Evolutionary conservation across 2,329 filamentous ascomycete genomes (phyloP).

Genomic region (Paracoccidioides brasiliensis): DNA sequence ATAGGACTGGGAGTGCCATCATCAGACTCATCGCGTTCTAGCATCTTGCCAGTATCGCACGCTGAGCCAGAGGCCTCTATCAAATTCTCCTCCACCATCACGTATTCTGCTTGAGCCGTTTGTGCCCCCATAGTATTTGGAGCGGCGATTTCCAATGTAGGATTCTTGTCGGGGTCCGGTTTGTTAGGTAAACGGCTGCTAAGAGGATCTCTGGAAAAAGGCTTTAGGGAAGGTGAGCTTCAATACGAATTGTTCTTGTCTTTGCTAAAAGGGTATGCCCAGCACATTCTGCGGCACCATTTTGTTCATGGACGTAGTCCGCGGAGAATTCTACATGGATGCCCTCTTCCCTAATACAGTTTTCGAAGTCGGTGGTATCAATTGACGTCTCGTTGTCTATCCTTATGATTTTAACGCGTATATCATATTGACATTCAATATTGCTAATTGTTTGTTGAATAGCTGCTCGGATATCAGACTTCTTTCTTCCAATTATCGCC

Average conservation of each 20-base stretch:
- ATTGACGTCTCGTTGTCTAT: not conserved
- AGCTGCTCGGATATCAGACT: not conserved
- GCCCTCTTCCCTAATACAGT: not conserved
- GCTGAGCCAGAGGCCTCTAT: too few relatives aligned
- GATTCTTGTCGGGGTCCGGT: not conserved
- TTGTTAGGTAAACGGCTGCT: not conserved
- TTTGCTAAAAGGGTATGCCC: not conserved
- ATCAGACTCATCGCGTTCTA: too few relatives aligned
- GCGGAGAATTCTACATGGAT: not conserved
- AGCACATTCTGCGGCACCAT: not conserved
- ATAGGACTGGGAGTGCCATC: too few relatives aligned
- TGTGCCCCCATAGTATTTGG: too few relatives aligned
- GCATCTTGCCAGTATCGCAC: too few relatives aligned
- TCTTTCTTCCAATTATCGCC: not conserved
- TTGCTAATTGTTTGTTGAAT: not conserved
- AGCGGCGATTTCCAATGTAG: not conserved
- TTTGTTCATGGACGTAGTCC: not conserved
- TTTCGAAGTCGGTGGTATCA: not conserved
- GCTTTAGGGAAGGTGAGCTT: not conserved
- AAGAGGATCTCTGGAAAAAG: not conserved
- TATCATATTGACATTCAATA: not conserved
- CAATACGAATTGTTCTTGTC: not conserved
- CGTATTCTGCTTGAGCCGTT: too few relatives aligned
- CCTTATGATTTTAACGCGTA: not conserved
- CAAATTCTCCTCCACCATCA: too few relatives aligned